Evolutionary conservation across 352 stramenopile genomes (phyloP), one percentile per base, ranked within the genome.

Genomic region (Globisporangium middletonii): DNA sequence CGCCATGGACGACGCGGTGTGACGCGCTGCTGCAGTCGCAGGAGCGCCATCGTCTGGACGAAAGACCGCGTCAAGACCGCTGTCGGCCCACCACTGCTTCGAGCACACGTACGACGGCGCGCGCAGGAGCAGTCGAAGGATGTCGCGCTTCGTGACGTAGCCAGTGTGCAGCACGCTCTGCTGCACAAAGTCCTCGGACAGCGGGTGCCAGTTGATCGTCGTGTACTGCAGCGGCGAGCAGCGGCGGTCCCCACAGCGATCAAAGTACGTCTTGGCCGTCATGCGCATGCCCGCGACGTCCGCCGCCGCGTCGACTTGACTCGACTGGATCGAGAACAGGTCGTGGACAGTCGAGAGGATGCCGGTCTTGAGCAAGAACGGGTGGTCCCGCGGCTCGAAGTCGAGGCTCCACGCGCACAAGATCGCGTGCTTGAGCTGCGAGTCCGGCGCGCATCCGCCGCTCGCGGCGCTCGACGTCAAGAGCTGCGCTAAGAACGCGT

Each of bases 391-490:
- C 2, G 83, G 69, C 57, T 95, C 86, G 44, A 94, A 95, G 55
- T 95, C 86, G 50, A 95, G 55, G 57, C 71, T 81, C 82, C 82
- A 95, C 0, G 86, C 77, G 42, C 80, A 93, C 26, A 94, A 54
- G 53, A 95, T 84, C 2, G 83, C 77, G 62, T 92, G 83, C 52
- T 89, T 88, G 0, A 94, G 61, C 49, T 87, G 73, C 1, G 64
- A 71, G 60, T 89, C 79, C 27, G 83, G 55, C 0, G 67, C 54
- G 4, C 62, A 60, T 2, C 61, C 57, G 6, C 61, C 56, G 3
- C 60, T 72, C 9, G 59, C 68, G 37, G 23, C 28, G 28, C 38
- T 63, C 43, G 56, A 50, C 30, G 63, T 65, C 3, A 92, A 50
- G 4, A 95, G 53, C 37, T 85, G 71, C 0, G 75, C 75, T n/a